These are phyloP conservation scores for Fistulifera solaris DNA, from an alignment of 108 stramenopile genomes.

Conservation along the genomic window DNA sequence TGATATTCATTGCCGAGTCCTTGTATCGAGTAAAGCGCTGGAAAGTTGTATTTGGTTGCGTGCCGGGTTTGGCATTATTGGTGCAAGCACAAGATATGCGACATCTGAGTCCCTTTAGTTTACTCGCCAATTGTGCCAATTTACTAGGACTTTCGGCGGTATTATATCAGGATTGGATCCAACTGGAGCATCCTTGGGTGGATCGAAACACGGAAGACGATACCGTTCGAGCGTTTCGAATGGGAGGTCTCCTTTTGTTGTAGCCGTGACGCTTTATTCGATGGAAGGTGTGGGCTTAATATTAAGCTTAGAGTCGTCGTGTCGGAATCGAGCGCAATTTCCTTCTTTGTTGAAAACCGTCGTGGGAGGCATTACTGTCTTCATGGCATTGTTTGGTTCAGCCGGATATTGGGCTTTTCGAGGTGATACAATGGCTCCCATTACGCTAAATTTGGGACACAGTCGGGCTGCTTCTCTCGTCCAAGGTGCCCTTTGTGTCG, in stretches of 20 bases:
- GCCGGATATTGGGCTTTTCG: conserved; percentile 62
- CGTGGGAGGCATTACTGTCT: conserved; percentile 38
- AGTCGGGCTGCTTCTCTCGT: conserved; percentile 46
- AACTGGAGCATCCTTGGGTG: not conserved
- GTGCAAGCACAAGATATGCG: conserved; percentile 57
- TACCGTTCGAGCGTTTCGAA: conserved; percentile 34
- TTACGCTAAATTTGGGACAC: conserved; percentile 53
- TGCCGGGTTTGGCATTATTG: conserved; percentile 47
- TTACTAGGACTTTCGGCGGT: conserved; percentile 47
- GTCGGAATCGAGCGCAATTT: conserved; percentile 34
- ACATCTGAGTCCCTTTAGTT: conserved; percentile 51
- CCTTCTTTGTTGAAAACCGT: conserved; percentile 28
- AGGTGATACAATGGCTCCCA: conserved; percentile 41
- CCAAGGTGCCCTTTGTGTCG: conserved; percentile 58
- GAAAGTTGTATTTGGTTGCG: conserved; percentile 37
- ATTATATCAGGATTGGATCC: conserved; percentile 49
- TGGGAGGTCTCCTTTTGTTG: conserved; percentile 47
- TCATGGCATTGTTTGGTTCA: conserved; percentile 66
- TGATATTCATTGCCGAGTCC: conserved; percentile 72
- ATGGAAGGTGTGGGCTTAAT: conserved; percentile 73
- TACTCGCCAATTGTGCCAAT: conserved; percentile 61
- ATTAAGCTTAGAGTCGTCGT: conserved; percentile 44
- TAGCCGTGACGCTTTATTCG: conserved; percentile 55
- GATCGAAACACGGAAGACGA: conserved; percentile 16
- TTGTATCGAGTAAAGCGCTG: conserved; percentile 27